Evolutionary conservation across 306 rosid species (phyloP), one percentile per base, ranked within the genome.

Genomic region (Amphicarpaea edgeworthii): DNA sequence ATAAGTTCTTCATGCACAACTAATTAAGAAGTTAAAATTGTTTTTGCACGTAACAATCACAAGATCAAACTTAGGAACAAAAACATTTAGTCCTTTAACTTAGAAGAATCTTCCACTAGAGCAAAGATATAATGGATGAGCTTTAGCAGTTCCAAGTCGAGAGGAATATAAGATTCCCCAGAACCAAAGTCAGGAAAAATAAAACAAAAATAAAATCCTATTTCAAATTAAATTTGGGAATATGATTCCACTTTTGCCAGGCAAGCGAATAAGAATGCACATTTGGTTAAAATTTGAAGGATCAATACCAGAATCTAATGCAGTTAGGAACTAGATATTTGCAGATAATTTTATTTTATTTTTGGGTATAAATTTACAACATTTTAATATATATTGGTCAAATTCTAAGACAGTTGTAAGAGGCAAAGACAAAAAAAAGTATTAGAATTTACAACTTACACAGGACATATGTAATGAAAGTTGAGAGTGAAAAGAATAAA

Each of bases 161-260:
- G 84, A 77, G 73, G 81, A 67, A 81, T 77, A 40, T 76, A 73
- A 78, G 83, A 85, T 88, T 79, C 87, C 70, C 81, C 75, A 24
- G 51, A 76, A 51, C 77, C 81, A 79, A 79, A 82, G 90, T 60
- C 80, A 84, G 55, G 34, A 51, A 64, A 65, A 50, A 45, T 11
- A 63, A 76, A 82, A 20, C 15, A 69, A n/a, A 72, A 55, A 82
- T 34, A 75, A 76, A 72, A 63, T 80, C 77, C 64, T 70, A 70
- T 80, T 85, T 81, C 75, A 88, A 80, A 78, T 72, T 58, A 88
- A 80, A 78, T 72, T 58, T 23, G 49, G 79, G 97, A 92, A 90
- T 88, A 43, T 72, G 96, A 92, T 92, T 88, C 96, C 75, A 75
- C 86, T 86, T 83, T 84, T 84, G 81, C 78, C 88, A 63, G 73